phyloP scores from a whole-genome alignment of 2,329 filamentous ascomycete species.

The Botrytis tulipae region DNA sequence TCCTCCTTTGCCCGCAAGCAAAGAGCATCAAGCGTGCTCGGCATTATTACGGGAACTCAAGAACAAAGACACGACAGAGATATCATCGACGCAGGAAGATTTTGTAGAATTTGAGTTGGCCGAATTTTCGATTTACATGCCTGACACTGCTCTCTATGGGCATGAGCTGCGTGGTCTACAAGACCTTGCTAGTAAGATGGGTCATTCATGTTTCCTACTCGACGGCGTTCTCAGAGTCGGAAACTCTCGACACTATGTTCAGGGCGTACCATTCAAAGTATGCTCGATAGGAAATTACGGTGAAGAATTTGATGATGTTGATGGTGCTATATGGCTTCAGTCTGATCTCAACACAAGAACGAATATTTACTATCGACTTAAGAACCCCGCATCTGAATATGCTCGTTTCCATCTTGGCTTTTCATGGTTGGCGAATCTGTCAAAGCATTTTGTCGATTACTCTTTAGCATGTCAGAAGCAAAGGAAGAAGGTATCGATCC shows the following conservation, averaged over 20 bases:
- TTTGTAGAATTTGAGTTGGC: conserved; percentile 51
- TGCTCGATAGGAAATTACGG: conserved; percentile 69
- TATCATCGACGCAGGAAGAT: conserved; percentile 10
- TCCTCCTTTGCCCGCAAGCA: conserved; percentile 23
- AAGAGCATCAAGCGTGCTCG: conserved; percentile 24
- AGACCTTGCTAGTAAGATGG: conserved; percentile 45
- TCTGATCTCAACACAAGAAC: conserved; percentile 46
- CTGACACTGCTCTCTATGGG: conserved; percentile 36
- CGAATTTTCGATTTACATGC: conserved; percentile 57
- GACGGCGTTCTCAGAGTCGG: conserved; percentile 58
- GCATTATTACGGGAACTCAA: conserved; percentile 21
- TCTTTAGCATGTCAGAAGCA: conserved; percentile 24
- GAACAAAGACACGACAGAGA: background rate
- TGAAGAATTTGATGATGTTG: conserved; percentile 47
- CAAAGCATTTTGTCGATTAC: conserved; percentile 72
- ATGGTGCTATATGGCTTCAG: conserved; percentile 61
- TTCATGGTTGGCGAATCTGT: conserved; percentile 67
- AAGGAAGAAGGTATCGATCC: conserved; percentile 46
- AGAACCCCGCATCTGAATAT: conserved; percentile 58
- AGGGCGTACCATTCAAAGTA: conserved; percentile 53
- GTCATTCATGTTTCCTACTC: conserved; percentile 49
- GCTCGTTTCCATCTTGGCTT: conserved; percentile 60
- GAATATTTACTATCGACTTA: conserved; percentile 64
- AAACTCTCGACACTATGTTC: conserved; percentile 47
- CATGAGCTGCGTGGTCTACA: conserved; percentile 57